Conservation (phyloP, 371 early-diverging fungal species). For the Funneliformis caledonium region DNA sequence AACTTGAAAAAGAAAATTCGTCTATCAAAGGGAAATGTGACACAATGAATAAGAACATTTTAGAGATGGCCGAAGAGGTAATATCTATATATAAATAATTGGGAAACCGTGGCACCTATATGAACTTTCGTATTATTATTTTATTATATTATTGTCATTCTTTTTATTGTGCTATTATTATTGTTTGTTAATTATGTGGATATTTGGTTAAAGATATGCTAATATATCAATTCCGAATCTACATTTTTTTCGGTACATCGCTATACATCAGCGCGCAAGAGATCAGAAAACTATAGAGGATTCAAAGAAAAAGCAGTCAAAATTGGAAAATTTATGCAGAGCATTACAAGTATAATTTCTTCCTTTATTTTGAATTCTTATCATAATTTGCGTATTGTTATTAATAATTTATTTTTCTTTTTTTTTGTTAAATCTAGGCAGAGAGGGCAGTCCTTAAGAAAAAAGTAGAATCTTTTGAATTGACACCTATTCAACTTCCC, state of each 20-base stretch:
- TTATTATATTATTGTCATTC: not conserved
- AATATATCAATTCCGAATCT: not conserved
- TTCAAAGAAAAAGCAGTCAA: constrained; percentile 50
- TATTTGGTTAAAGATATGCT: not conserved
- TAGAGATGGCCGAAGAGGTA: constrained; percentile 66
- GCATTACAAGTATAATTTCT: constrained; percentile 51
- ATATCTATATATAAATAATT: not conserved
- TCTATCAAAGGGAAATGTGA: constrained; percentile 55
- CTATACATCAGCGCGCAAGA: constrained; percentile 47
- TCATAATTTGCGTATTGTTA: constrained; percentile 20
- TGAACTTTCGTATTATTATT: not conserved
- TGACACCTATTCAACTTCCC: constrained; percentile 4
- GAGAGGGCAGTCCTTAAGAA: constrained; percentile 35
- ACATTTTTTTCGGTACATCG: not conserved
- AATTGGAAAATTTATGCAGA: constrained; percentile 60
- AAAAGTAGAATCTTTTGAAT: constrained; percentile 33
- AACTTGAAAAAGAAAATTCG: constrained; percentile 60
- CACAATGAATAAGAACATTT: constrained; percentile 56
- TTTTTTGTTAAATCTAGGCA: constrained; percentile 9
- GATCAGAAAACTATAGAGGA: constrained; percentile 51
- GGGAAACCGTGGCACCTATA: not conserved
- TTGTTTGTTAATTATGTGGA: not conserved
- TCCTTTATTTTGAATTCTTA: constrained; percentile 10
- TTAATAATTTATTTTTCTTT: not conserved
- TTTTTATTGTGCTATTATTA: not conserved